A percentile compares a stretch with the other conserved stretches of the same genome.
phyloP scores from a whole-genome alignment of 176 grass and related monocot species.

The Pharus latifolius region DNA sequence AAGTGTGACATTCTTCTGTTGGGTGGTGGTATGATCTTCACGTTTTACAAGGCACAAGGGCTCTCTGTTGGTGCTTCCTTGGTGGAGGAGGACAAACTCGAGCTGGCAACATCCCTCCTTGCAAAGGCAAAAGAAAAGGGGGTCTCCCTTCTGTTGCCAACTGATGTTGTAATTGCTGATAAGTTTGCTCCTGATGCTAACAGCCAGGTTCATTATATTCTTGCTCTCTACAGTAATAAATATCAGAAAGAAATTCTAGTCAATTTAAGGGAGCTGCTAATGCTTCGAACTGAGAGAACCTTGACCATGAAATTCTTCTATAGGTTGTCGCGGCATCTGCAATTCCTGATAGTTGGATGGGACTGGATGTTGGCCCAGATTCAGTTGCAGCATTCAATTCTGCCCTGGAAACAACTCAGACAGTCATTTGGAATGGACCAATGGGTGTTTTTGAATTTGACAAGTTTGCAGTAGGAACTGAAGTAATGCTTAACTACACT shows the following conservation, averaged over 20 bases:
- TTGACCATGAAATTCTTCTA: background rate
- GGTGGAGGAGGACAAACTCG: constrained; percentile 68
- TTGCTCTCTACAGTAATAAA: background rate
- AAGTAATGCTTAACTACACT: constrained; percentile 18
- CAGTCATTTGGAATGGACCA: constrained; percentile 71
- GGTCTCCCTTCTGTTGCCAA: constrained; percentile 55
- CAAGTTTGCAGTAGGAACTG: constrained; percentile 54
- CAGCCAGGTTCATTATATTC: constrained; percentile 33
- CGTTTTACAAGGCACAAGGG: constrained; percentile 80
- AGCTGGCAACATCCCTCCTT: constrained; percentile 52
- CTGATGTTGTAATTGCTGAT: constrained; percentile 56
- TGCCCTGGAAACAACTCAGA: constrained; percentile 51
- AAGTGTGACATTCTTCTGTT: constrained; percentile 70
- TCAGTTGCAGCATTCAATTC: constrained; percentile 41
- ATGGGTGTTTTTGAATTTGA: constrained; percentile 82
- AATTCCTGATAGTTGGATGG: constrained; percentile 82
- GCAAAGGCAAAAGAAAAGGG: constrained; percentile 62
- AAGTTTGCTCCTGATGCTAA: constrained; percentile 73
- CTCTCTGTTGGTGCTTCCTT: constrained; percentile 59
- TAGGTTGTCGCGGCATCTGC: constrained; percentile 46
- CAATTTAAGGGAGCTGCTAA: background rate
- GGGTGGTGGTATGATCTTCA: constrained; percentile 81
- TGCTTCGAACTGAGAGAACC: constrained; percentile 1
- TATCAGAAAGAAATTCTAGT: constrained; percentile 1
- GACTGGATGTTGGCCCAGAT: constrained; percentile 64